Base-by-base conservation (phyloP, 2,329 filamentous ascomycete species). In the Aspergillus spinulosporus region DNA sequence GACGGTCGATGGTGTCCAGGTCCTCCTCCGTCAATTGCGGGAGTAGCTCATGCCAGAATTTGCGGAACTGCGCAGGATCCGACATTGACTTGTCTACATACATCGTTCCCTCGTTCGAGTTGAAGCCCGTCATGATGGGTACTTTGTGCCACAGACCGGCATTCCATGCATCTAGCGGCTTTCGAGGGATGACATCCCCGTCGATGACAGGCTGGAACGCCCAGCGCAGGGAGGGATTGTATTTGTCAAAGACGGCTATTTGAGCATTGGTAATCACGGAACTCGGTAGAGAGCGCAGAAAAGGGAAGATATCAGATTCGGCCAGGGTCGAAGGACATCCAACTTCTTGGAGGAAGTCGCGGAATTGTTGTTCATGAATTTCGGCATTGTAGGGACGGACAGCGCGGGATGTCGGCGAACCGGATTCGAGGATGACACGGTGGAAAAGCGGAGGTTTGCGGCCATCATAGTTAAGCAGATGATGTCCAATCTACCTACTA, bases 171-270 rank as follows among this genome's bases (percentile, higher is more conserved):
- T 78, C 74, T 9, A 87, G 76, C 2, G 87, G 87, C 8, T 81
- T 72, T 28, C 80, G 76, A 2, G 80, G 76, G 52, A 90, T 84
- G 11, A 86, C 69, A 9, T 82, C 79, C 3, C 81, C 80, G 64
- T 88, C 86, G 55, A 90, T 82, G 36, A 86, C 83, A 5, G 87
- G 87, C 64, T 89, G 88, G 73, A 89, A 90, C 0, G 88, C 78
- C 78, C 78, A 81, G 29, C 75, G 69, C 0, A 80, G 65, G 6
- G 75, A 78, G 0, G 76, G 73, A 36, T 79, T 79, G 59, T 78
- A 80, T 40, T 71, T 71, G 52, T 77, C 72, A 51, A 80, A 80
- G 0, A 80, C 70, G 2, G 63, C 66, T 7, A 69, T 73, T 42
- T 78, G 76, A 3, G 77, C 78, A 6, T 68, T 63, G 5, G 69